Base-by-base conservation (phyloP, 2,329 filamentous ascomycete species). In the Pseudogymnoascus pannorum region DNA sequence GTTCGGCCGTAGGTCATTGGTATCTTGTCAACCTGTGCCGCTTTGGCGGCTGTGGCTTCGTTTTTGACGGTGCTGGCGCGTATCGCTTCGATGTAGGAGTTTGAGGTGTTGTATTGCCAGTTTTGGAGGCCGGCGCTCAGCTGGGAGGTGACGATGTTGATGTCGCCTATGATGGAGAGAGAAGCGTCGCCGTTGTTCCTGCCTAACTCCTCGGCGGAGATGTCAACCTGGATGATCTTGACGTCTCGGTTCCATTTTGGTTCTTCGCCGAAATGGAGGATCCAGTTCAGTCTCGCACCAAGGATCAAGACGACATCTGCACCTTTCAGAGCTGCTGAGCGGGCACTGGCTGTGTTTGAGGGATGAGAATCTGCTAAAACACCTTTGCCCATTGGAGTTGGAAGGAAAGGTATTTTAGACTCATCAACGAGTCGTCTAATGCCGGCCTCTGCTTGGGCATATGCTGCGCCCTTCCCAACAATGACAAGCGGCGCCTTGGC, bases 331-430 rank as follows among this genome's bases (percentile, higher is more conserved):
- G 81, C 81, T 14, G 78, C 74, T 44, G 79, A 81, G 60, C 82
- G 75, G 3, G 81, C 80, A 54, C 80, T 78, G 2, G 81, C 80
- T 14, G 74, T 75, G 66, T 84, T 84, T 57, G 77, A 72, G 0
- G 76, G 73, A 67, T 82, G 79, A 0, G 78, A 81, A 65, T 84
- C 81, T 8, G 81, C 74, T 1, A 84, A 66, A 5, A 85, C 75
- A 20, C 82, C 82, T 67, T 84, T 84, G 4, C 81, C 82, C 80
- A 84, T 84, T 1, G 81, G 82, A 1, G 80, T 82, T 0, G 81
- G 80, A 5, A 85, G 72, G 67, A 85, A 84, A 0, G 81, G 81
- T 9, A 85, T 73, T 24, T 76, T 72, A 8, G 78, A 79, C 65
- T 71, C 68, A 51, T 80, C 70, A 22, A 83, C 73, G 26, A 84